Base-by-base conservation (phyloP, 768 basidiomycete genomes). In the Lyophyllum semitale region DNA sequence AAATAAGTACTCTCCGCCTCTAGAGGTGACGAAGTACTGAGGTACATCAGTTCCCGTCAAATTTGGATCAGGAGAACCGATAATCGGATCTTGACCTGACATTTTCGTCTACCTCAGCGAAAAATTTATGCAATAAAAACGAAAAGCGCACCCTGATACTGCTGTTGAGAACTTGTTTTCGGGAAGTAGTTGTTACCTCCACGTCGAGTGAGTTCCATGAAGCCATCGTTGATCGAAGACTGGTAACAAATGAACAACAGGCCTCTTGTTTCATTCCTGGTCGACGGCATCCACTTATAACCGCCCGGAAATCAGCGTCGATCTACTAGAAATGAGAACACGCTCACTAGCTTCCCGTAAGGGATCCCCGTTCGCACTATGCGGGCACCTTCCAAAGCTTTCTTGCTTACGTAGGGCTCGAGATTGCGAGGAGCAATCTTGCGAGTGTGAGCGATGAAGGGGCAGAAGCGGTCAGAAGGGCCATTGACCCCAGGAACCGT, bases 181-280 rank as follows among this genome's bases (percentile, higher is more conserved):
- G 66, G 67, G 51, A 65, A 66, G 40, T 54, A 66, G 33, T 66
- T 62, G 41, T 69, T 67, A 29, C 54, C 54, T 2, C 59, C 63
- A 33, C 58, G 63, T 12, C 37, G 48, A 9, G 67, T 60, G 30
- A 45, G 42, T 47, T 71, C 69, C 23, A 61, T 38, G 62, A 76
- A 77, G 17, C 76, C 76, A 17, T 66, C 59, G 48, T 62, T 57
- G 54, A 76, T 59, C 17, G 55, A 51, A 8, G 73, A 69, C 54
- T 74, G 73, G 60, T 77, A 77, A 43, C 66, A 70, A 29, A 68
- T 60, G 53, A 73, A 74, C 25, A 68, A 56, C 25, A 75, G 61
- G 3, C 66, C 68, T 40, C 58, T 35, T 35, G 33, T 35, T 17
- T 17, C 17, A 17, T 8, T 8, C 33, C 33, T 35, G 33, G 8